Evolutionary conservation across 345 rosid genomes (phyloP).

Genomic region (Hibiscus syriacus): DNA sequence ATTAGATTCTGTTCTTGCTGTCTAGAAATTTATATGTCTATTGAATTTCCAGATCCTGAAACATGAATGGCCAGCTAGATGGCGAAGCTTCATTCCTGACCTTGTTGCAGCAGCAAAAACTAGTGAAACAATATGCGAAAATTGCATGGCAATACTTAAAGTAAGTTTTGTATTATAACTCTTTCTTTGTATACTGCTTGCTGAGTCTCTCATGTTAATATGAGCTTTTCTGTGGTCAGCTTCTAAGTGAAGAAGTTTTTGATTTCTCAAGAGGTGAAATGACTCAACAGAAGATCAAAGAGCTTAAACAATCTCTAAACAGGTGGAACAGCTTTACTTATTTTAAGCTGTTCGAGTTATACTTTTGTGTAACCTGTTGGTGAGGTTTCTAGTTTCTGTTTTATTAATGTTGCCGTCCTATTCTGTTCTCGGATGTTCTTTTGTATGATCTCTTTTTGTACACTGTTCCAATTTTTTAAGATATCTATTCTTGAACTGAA

Average conservation of each 20-base stretch:
- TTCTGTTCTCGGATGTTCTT: not conserved
- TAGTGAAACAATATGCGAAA: constrained; percentile 98
- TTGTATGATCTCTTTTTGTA: not conserved
- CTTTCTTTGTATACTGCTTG: not conserved
- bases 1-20: not conserved
- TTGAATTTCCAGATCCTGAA: constrained; percentile 66
- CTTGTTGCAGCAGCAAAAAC: constrained; percentile 98
- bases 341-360: not conserved
- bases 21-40: not conserved
- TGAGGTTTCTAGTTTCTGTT: not conserved
- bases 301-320: constrained; percentile 91
- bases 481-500: not conserved
- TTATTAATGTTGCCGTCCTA: not conserved
- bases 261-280: constrained; percentile 99
- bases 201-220: constrained; percentile 6
- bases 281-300: constrained; percentile 96
- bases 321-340: constrained; percentile 33
- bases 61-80: constrained; percentile 98
- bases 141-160: constrained; percentile 96
- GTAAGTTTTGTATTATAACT: constrained; percentile 29
- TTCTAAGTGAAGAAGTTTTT: constrained; percentile 96
- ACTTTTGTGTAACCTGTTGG: not conserved
- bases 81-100: constrained; percentile 98
- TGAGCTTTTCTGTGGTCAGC: constrained; percentile 36
- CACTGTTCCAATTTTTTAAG: not conserved